phyloP scores from a whole-genome alignment of 2,329 filamentous ascomycete genomes.

The Cercospora beticola region DNA sequence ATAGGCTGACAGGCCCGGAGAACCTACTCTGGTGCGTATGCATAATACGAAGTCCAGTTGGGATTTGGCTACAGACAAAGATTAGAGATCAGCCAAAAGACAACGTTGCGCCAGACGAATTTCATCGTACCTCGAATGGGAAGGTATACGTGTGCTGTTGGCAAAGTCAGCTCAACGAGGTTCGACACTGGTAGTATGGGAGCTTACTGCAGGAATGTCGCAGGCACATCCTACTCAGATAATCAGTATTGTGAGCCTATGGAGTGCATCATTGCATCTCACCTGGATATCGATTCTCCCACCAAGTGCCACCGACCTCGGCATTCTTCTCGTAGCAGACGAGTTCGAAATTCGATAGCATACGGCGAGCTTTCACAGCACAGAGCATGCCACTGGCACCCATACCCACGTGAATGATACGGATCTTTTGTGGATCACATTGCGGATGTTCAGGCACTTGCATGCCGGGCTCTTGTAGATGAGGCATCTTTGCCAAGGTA shows the following conservation, averaged over 20 bases:
- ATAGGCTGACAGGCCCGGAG: too few species aligned
- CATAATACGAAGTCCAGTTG: constrained; percentile 36
- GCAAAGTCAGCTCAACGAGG: background rate
- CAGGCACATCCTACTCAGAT: constrained; percentile 30
- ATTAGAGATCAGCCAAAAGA: too few species aligned
- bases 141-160: constrained; percentile 37
- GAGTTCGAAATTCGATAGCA: constrained; percentile 36
- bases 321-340: constrained; percentile 44
- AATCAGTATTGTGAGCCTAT: background rate
- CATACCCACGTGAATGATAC: constrained; percentile 28
- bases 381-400: constrained; percentile 23
- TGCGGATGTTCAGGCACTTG: constrained; percentile 24
- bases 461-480: constrained; percentile 20
- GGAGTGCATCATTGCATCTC: background rate
- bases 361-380: constrained; percentile 18
- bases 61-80: constrained; percentile 12
- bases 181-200: background rate
- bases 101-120: too few species aligned
- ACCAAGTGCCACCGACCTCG: constrained; percentile 41
- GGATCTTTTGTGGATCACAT: constrained; percentile 23
- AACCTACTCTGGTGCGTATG: constrained; percentile 37
- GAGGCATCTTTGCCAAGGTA: constrained; percentile 16
- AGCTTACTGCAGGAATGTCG: constrained; percentile 35
- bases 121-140: constrained; percentile 17
- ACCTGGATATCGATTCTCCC: constrained; percentile 27